Percentiles rank a stretch among this genome's conserved stretches.
Conservation (phyloP, 2,329 filamentous ascomycete species). For the Periconia sp. region DNA sequence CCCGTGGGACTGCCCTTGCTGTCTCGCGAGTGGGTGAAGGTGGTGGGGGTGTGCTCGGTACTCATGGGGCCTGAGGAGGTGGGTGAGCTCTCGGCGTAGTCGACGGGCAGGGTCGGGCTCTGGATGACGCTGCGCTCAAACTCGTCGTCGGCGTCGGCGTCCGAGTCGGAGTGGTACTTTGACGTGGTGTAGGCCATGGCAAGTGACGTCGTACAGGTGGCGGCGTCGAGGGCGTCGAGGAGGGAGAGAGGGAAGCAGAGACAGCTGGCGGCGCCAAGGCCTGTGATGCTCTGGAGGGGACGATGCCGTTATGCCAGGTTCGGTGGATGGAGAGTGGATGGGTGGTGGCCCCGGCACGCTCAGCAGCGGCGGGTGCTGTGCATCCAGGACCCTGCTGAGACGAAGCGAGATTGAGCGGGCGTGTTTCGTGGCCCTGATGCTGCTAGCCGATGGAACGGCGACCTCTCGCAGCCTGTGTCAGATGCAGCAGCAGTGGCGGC, state of each 20-base stretch:
- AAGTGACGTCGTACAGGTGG: constrained; percentile 7
- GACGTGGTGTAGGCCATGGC: constrained; percentile 50
- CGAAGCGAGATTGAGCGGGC: constrained; percentile 47
- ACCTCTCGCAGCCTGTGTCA: constrained; percentile 25
- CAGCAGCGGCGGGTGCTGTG: constrained; percentile 19
- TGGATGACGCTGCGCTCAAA: constrained; percentile 74
- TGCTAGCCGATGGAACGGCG: constrained; percentile 20
- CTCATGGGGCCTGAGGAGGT: constrained; percentile 76
- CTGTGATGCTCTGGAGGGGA: constrained; percentile 24
- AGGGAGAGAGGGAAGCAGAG: too few relatives aligned
- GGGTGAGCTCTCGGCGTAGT: constrained; percentile 69
- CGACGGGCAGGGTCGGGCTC: constrained; percentile 67
- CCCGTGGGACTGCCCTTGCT: constrained; percentile 74
- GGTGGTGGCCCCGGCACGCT: constrained; percentile 15
- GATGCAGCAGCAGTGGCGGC: constrained; percentile 18
- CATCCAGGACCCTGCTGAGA: constrained; percentile 38
- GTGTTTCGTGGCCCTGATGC: constrained; percentile 33
- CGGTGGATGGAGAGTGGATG: constrained; percentile 18
- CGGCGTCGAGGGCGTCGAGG: constrained; percentile 12
- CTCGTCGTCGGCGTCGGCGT: constrained; percentile 76
- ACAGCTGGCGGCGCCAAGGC: constrained; percentile 32
- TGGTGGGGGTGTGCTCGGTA: constrained; percentile 79
- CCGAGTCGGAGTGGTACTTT: constrained; percentile 74
- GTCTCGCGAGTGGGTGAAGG: constrained; percentile 69
- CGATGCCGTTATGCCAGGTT: constrained; percentile 17